Percentiles rank a stretch among this genome's conserved stretches.
Conservation (phyloP, 2,329 filamentous ascomycete genomes). For the Rachicladosporium sp. region DNA sequence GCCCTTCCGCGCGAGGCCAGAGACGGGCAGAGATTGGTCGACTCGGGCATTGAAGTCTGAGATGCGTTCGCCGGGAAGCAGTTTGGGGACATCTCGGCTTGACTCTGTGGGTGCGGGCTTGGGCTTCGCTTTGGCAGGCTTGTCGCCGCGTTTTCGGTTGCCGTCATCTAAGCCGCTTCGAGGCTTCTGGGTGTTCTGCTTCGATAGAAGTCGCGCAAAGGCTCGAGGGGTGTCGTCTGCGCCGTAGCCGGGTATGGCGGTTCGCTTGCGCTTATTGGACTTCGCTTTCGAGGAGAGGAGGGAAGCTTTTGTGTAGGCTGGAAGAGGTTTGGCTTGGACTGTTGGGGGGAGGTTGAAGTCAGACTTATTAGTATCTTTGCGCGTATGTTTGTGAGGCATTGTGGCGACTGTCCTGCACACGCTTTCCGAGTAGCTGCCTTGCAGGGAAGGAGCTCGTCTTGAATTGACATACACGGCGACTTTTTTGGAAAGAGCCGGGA, state of each 20-base stretch:
- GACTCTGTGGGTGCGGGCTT: conserved; percentile 12
- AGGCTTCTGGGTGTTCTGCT: conserved; percentile 44
- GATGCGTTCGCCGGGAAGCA: conserved; percentile 71
- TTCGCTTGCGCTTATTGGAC: conserved; percentile 24
- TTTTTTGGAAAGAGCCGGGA: conserved; percentile 3
- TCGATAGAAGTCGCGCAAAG: conserved; percentile 75
- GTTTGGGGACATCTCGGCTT: conserved; percentile 42
- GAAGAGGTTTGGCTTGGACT: conserved; percentile 46
- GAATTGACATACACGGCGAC: background rate
- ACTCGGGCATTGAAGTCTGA: conserved; percentile 73
- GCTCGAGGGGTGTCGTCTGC: conserved; percentile 76
- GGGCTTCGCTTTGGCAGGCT: conserved; percentile 37
- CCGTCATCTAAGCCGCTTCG: conserved; percentile 61
- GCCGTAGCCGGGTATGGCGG: conserved; percentile 34
- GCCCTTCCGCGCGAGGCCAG: conserved; percentile 49
- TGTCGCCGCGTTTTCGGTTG: conserved; percentile 28
- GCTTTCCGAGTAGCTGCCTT: too few species aligned
- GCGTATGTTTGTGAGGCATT: conserved; percentile 23
- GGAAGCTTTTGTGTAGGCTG: conserved; percentile 34
- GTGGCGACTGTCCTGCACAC: background rate
- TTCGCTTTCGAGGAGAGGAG: conserved; percentile 1
- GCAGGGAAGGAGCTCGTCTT: background rate
- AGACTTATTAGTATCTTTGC: conserved; percentile 29
- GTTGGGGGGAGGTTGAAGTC: conserved; percentile 49
- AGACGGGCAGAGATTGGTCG: conserved; percentile 68